A percentile compares a stretch with the other conserved stretches of the same genome.
Evolutionary conservation across 2,329 filamentous ascomycete genomes (phyloP).

Genomic region (Colletotrichum destructivum): DNA sequence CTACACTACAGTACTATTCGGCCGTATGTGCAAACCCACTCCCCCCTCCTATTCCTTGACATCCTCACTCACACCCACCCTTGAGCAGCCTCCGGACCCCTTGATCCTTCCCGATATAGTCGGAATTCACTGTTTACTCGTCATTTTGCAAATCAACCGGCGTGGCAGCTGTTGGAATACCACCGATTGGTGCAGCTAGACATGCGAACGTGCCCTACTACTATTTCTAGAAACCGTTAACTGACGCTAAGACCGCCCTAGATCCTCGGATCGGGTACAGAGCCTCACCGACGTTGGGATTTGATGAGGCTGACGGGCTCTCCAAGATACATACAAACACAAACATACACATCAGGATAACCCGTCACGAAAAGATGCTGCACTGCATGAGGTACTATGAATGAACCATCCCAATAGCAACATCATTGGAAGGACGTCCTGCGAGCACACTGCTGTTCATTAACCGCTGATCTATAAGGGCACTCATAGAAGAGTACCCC

Average conservation of each 20-base stretch:
- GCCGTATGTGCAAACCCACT: constrained; percentile 7
- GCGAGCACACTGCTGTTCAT: constrained; percentile 30
- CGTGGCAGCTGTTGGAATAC: constrained; percentile 18
- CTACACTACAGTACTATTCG: constrained; percentile 33
- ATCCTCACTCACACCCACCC: not conserved
- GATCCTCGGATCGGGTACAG: constrained; percentile 12
- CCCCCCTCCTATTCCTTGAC: not conserved
- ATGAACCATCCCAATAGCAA: not conserved
- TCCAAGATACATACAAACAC: not conserved
- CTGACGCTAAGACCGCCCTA: not conserved
- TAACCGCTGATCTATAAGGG: constrained; percentile 30
- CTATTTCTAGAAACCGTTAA: not conserved
- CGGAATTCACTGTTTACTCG: constrained; percentile 12
- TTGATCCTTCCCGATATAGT: not conserved
- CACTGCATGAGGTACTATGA: constrained; percentile 1
- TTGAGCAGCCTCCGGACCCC: not conserved
- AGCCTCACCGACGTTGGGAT: constrained; percentile 28
- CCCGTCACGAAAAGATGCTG: not conserved
- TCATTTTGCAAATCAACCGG: not conserved
- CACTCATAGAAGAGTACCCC: constrained; percentile 10
- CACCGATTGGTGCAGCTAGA: constrained; percentile 33
- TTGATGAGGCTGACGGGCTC: constrained; percentile 12
- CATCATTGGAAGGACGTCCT: not conserved
- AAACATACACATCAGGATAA: not conserved
- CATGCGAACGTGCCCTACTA: not conserved